Conservation (phyloP, 2,329 filamentous ascomycete genomes). For the Aspergillus thermomutatus region DNA sequence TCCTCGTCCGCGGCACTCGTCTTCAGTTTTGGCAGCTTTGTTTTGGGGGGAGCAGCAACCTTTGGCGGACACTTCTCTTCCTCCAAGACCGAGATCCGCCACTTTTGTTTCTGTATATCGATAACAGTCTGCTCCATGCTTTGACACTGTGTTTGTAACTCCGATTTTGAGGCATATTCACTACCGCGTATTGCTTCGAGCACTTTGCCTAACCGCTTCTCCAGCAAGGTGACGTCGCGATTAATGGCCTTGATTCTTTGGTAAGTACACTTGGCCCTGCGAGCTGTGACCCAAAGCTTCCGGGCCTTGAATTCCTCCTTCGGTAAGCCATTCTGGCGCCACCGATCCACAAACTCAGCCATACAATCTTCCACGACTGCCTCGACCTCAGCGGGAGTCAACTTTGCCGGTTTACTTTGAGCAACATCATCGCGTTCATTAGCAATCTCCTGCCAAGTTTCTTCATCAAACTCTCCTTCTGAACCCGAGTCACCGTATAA, state of each 20-base stretch:
- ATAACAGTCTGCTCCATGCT: conserved; percentile 64
- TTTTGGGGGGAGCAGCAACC: conserved; percentile 13
- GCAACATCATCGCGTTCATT: conserved; percentile 41
- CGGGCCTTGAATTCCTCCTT: conserved; percentile 57
- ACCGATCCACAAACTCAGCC: conserved; percentile 49
- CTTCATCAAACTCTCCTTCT: conserved; percentile 54
- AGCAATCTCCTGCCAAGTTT: conserved; percentile 61
- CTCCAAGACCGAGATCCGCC: conserved; percentile 44
- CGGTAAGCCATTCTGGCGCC: conserved; percentile 58
- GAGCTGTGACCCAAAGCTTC: conserved; percentile 59
- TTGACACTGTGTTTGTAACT: conserved; percentile 55
- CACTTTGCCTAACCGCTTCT: conserved; percentile 55
- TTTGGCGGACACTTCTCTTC: conserved; percentile 29
- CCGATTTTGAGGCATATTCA: conserved; percentile 51
- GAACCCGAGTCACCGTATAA: conserved; percentile 55
- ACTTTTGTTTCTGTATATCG: conserved; percentile 48
- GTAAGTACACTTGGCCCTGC: conserved; percentile 38
- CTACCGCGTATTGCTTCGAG: conserved; percentile 51
- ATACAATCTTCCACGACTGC: conserved; percentile 55
- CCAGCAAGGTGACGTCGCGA: conserved; percentile 41
- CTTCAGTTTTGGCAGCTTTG: conserved; percentile 3
- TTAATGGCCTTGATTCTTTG: conserved; percentile 46
- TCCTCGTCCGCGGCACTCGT: conserved; percentile 27
- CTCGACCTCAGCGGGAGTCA: conserved; percentile 50
- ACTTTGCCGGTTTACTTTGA: conserved; percentile 23